phyloP scores from a whole-genome alignment of 768 basidiomycete genomes.

The Psilocybe azurescens region DNA sequence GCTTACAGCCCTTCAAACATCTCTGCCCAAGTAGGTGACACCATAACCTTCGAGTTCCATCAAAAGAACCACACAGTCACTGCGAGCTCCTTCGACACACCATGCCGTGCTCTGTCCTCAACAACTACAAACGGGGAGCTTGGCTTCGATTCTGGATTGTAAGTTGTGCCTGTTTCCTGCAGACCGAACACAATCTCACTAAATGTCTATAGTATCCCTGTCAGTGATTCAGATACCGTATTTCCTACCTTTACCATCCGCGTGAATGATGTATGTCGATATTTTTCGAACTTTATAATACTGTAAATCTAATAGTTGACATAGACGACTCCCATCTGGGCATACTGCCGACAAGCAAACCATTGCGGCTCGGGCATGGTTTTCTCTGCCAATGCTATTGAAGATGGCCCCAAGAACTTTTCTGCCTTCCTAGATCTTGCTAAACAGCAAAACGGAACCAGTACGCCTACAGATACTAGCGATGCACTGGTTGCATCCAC shows the following conservation, averaged over 20 bases:
- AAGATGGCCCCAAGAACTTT: constrained; percentile 55
- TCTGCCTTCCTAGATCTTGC: constrained; percentile 56
- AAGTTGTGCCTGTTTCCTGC: constrained; percentile 16
- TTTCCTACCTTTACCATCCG: constrained; percentile 59
- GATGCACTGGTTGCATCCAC: constrained; percentile 8
- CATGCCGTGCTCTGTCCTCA: constrained; percentile 46
- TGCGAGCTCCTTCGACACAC: constrained; percentile 43
- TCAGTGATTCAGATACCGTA: constrained; percentile 42
- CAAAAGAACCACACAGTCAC: constrained; percentile 57
- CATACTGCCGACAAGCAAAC: constrained; percentile 51
- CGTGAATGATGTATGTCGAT: constrained; percentile 53
- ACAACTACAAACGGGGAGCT: constrained; percentile 46
- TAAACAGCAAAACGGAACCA: constrained; percentile 46
- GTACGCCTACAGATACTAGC: constrained; percentile 15
- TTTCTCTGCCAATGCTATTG: constrained; percentile 59
- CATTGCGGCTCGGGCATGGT: constrained; percentile 69
- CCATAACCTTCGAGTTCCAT: constrained; percentile 52
- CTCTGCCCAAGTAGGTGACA: constrained; percentile 51
- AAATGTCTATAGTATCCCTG: constrained; percentile 45
- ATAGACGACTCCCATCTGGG: constrained; percentile 61
- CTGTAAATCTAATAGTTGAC: constrained; percentile 8
- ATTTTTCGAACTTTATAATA: not conserved
- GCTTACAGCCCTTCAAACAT: constrained; percentile 51
- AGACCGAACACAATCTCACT: constrained; percentile 2
- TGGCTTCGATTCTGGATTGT: constrained; percentile 57